A percentile compares a stretch with the other conserved stretches of the same genome.
Conservation (phyloP, 108 stramenopile genomes). For the Nannochloropsis oceanica region DNA sequence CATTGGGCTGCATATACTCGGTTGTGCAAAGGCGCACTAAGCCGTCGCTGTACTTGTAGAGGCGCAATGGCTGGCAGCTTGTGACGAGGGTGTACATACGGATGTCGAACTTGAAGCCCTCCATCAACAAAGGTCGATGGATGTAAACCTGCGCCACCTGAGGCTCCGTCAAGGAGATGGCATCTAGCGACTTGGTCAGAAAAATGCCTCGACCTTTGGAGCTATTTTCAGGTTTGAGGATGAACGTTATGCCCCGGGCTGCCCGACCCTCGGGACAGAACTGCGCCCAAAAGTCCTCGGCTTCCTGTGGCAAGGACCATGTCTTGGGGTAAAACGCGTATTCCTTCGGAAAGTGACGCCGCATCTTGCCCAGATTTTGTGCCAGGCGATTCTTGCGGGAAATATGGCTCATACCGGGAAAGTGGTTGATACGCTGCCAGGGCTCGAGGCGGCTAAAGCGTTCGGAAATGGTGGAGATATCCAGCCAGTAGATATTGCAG, state of each 20-base stretch:
- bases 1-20: slow-evolving; percentile 49
- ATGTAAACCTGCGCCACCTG: slow-evolving; percentile 63
- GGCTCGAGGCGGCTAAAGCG: slow-evolving; percentile 44
- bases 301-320: slow-evolving; percentile 51
- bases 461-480: slow-evolving; percentile 47
- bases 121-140: slow-evolving; percentile 53
- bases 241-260: slow-evolving; percentile 43
- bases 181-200: slow-evolving; percentile 26
- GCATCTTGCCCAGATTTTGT: slow-evolving; percentile 57
- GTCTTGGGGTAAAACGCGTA: slow-evolving; percentile 58
- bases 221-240: slow-evolving; percentile 56
- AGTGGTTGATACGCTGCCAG: slow-evolving; percentile 67
- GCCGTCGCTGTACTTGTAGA: slow-evolving; percentile 38
- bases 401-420: slow-evolving; percentile 64
- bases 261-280: slow-evolving; percentile 44
- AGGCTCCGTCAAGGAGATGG: neutral
- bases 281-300: slow-evolving; percentile 43
- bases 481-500: slow-evolving; percentile 58
- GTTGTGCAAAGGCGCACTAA: slow-evolving; percentile 29
- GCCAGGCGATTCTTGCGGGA: slow-evolving; percentile 57
- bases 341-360: slow-evolving; percentile 49
- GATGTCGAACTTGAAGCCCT: slow-evolving; percentile 68
- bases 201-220: slow-evolving; percentile 64
- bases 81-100: slow-evolving; percentile 63
- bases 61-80: slow-evolving; percentile 49